Conservation (phyloP, 1,284 basidiomycete species). For the Fomitopsis schrenkii region DNA sequence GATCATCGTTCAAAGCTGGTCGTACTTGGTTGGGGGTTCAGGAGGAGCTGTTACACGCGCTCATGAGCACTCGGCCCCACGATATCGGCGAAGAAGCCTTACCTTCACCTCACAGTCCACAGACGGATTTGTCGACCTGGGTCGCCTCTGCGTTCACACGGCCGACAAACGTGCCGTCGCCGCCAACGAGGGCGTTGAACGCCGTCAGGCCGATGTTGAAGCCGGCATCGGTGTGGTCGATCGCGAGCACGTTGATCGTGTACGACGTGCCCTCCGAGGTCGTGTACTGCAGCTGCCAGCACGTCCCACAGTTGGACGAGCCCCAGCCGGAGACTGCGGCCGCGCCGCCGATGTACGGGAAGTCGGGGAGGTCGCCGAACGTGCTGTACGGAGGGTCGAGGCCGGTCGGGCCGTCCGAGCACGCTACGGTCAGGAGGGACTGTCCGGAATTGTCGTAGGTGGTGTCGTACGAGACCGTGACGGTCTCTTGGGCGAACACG, state of each 20-base stretch:
- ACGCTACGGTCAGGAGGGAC: constrained; percentile 38
- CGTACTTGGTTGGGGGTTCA: background rate
- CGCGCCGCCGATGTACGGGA: constrained; percentile 48
- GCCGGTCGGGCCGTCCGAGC: constrained; percentile 44
- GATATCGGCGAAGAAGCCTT: too few species aligned
- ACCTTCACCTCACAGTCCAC: constrained; percentile 20
- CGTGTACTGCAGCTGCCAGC: constrained; percentile 39
- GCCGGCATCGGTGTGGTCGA: constrained; percentile 35
- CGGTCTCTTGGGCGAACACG: constrained; percentile 23
- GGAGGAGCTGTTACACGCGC: background rate
- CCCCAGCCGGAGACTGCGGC: constrained; percentile 38
- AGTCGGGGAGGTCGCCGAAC: constrained; percentile 43
- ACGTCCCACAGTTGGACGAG: constrained; percentile 41
- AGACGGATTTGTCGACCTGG: constrained; percentile 20
- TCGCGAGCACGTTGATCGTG: constrained; percentile 36
- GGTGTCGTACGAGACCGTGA: constrained; percentile 38
- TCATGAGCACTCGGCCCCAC: background rate
- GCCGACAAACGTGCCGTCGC: constrained; percentile 19
- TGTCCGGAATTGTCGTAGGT: constrained; percentile 35
- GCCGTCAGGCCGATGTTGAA: constrained; percentile 35
- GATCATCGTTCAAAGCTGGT: background rate
- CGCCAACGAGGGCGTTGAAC: constrained; percentile 25
- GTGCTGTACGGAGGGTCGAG: constrained; percentile 40
- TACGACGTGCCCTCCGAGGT: constrained; percentile 14
- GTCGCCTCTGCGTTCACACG: constrained; percentile 19